Percentiles rank a stretch among this genome's conserved stretches.
Evolutionary conservation across 306 rosid species (phyloP).

Genomic region (Lablab purpureus): DNA sequence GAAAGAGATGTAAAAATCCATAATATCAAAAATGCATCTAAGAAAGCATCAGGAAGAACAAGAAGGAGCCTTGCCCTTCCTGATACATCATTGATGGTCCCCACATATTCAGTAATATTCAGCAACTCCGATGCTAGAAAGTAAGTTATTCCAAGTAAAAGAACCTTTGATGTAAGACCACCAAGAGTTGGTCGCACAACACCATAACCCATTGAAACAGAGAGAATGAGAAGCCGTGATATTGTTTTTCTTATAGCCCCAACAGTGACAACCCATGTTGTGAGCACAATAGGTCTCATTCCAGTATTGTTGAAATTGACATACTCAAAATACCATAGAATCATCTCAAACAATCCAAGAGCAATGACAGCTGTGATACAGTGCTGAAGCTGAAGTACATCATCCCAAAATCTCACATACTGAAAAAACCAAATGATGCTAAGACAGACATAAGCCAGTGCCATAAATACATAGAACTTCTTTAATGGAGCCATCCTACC

Average conservation of each 20-base stretch:
- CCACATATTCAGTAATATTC: conserved; percentile 89
- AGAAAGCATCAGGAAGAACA: conserved; percentile 93
- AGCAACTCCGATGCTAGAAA: conserved; percentile 86
- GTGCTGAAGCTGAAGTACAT: conserved; percentile 93
- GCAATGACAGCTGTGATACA: conserved; percentile 81
- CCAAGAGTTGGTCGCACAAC: conserved; percentile 98
- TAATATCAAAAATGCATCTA: conserved; percentile 92
- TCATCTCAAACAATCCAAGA: conserved; percentile 93
- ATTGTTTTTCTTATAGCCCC: conserved; percentile 84
- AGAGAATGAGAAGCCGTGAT: conserved; percentile 82
- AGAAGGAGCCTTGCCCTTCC: conserved; percentile 92
- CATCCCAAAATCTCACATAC: conserved; percentile 89
- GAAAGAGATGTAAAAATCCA: conserved; percentile 98
- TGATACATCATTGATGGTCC: conserved; percentile 88
- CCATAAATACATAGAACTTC: conserved; percentile 82
- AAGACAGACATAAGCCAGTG: conserved; percentile 70
- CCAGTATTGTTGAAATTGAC: conserved; percentile 84
- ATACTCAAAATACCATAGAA: conserved; percentile 91
- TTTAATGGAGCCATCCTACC: conserved; percentile 94
- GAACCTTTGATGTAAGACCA: conserved; percentile 94
- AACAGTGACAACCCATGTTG: conserved; percentile 90
- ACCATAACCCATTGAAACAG: conserved; percentile 96
- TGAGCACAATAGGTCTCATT: conserved; percentile 75
- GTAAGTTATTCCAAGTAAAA: conserved; percentile 86
- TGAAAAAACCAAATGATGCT: conserved; percentile 84